Conservation (phyloP, 1,284 basidiomycete species). For the Schizophyllum commune region DNA sequence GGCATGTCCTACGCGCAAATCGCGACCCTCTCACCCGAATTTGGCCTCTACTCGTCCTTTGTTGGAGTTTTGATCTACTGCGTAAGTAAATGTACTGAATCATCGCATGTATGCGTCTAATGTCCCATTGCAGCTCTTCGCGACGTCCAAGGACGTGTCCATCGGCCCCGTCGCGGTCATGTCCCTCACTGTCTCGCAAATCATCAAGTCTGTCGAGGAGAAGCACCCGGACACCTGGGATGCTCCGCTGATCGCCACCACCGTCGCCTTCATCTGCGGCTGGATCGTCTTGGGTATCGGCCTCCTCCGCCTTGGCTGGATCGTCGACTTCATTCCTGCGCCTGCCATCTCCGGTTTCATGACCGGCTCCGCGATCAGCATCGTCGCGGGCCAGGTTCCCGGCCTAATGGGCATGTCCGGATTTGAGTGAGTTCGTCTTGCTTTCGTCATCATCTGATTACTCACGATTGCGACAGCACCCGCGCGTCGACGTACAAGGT, state of each 20-base stretch:
- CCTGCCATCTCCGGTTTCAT: slow-evolving; percentile 93
- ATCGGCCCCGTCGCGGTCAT: slow-evolving; percentile 98
- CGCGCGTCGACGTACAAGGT: slow-evolving; percentile 81
- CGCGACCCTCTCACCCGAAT: slow-evolving; percentile 80
- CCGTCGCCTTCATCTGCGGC: slow-evolving; percentile 83
- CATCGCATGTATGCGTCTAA: slow-evolving; percentile 9
- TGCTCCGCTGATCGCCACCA: slow-evolving; percentile 75
- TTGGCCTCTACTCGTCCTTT: slow-evolving; percentile 94
- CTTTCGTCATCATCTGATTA: not conserved
- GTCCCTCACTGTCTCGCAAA: slow-evolving; percentile 82
- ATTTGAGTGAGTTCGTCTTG: slow-evolving; percentile 54
- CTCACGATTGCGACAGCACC: slow-evolving; percentile 43
- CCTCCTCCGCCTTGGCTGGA: slow-evolving; percentile 85
- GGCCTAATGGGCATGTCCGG: slow-evolving; percentile 79
- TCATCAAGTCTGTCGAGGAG: slow-evolving; percentile 61
- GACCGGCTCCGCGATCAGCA: slow-evolving; percentile 88
- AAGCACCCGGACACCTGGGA: slow-evolving; percentile 48
- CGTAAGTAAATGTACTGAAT: slow-evolving; percentile 43
- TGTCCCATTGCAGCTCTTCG: slow-evolving; percentile 63
- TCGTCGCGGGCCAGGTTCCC: slow-evolving; percentile 80
- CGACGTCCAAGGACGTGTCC: slow-evolving; percentile 92
- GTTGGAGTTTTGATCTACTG: slow-evolving; percentile 83
- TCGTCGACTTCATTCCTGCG: slow-evolving; percentile 90
- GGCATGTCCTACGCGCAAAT: slow-evolving; percentile 80
- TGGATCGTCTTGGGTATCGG: slow-evolving; percentile 93